phyloP scores from a whole-genome alignment of 1,139 yeast genomes.

The Dujonia santamariae region DNA sequence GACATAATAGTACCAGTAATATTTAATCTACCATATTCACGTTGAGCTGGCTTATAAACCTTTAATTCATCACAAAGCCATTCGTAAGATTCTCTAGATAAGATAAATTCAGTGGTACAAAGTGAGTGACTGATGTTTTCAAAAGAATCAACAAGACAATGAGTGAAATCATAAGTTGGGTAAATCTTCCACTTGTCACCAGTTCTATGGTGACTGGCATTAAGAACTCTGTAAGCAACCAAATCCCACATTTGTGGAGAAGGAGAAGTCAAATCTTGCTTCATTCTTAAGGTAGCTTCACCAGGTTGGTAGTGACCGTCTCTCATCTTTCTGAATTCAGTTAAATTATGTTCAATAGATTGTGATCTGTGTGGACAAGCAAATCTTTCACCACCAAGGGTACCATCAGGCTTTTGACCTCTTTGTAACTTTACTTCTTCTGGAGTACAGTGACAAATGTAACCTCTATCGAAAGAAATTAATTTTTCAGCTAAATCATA shows the following conservation, averaged over 20 bases:
- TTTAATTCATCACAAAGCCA: slow-evolving; percentile 97
- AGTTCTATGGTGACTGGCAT: slow-evolving; percentile 93
- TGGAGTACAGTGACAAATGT: slow-evolving; percentile 90
- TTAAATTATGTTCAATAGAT: slow-evolving; percentile 69
- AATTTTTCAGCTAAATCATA: slow-evolving; percentile 84
- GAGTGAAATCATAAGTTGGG: slow-evolving; percentile 98
- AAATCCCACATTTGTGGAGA: slow-evolving; percentile 99
- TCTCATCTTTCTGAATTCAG: slow-evolving; percentile 85
- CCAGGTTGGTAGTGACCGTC: slow-evolving; percentile 87
- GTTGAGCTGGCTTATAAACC: slow-evolving; percentile 96
- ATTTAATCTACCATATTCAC: slow-evolving; percentile 96
- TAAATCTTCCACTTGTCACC: slow-evolving; percentile 97
- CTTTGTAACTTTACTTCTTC: slow-evolving; percentile 88
- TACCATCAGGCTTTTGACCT: slow-evolving; percentile 88
- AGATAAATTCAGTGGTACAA: slow-evolving; percentile 91
- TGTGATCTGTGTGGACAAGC: slow-evolving; percentile 76
- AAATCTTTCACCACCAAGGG: slow-evolving; percentile 86
- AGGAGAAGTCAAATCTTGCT: slow-evolving; percentile 87
- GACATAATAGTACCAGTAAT: slow-evolving; percentile 93
- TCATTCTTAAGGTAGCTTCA: slow-evolving; percentile 94
- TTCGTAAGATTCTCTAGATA: slow-evolving; percentile 92
- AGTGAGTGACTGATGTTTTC: slow-evolving; percentile 94
- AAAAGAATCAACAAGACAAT: slow-evolving; percentile 96
- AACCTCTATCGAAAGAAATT: slow-evolving; percentile 68
- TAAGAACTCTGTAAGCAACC: slow-evolving; percentile 93